Evolutionary conservation across 2,329 filamentous ascomycete genomes (phyloP).

Genomic region (Stagonosporopsis cucurbitacearum): DNA sequence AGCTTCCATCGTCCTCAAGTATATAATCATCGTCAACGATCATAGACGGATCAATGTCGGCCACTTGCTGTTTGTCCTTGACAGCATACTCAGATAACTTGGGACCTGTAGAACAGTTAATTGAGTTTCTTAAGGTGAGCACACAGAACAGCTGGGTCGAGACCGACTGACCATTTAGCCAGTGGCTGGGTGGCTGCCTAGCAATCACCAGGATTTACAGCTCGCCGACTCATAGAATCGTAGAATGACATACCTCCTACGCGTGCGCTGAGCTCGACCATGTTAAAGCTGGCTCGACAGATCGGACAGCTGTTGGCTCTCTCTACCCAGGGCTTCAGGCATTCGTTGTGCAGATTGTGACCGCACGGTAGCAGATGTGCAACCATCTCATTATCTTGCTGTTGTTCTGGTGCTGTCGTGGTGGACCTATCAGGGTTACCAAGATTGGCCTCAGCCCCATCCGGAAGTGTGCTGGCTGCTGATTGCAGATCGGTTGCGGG

Average conservation of each 20-base stretch:
- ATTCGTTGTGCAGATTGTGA: conserved; percentile 91
- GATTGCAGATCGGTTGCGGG: conserved; percentile 35
- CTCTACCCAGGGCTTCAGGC: conserved; percentile 92
- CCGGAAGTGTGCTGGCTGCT: conserved; percentile 35
- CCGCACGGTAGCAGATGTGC: conserved; percentile 77
- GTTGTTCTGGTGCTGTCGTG: conserved; percentile 37
- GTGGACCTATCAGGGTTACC: conserved; percentile 23
- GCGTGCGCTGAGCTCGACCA: conserved; percentile 81
- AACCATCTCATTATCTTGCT: conserved; percentile 59
- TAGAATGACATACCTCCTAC: conserved; percentile 70
- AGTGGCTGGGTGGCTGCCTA: conserved; percentile 27
- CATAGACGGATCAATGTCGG: conserved; percentile 84
- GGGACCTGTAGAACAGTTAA: conserved; percentile 53
- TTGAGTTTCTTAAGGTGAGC: neutral
- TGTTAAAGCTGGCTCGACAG: conserved; percentile 89
- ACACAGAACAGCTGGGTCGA: conserved; percentile 30
- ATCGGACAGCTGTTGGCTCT: conserved; percentile 98
- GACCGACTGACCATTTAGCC: conserved; percentile 42
- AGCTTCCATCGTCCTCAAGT: conserved; percentile 50
- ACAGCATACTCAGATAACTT: conserved; percentile 68
- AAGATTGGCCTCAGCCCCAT: conserved; percentile 36
- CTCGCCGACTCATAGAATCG: conserved; percentile 25
- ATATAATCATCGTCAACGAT: conserved; percentile 74
- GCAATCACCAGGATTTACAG: conserved; percentile 26
- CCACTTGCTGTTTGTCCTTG: conserved; percentile 85